Base-by-base conservation (phyloP, 805 yeast species). In the Saccharomycopsis olivae region DNA sequence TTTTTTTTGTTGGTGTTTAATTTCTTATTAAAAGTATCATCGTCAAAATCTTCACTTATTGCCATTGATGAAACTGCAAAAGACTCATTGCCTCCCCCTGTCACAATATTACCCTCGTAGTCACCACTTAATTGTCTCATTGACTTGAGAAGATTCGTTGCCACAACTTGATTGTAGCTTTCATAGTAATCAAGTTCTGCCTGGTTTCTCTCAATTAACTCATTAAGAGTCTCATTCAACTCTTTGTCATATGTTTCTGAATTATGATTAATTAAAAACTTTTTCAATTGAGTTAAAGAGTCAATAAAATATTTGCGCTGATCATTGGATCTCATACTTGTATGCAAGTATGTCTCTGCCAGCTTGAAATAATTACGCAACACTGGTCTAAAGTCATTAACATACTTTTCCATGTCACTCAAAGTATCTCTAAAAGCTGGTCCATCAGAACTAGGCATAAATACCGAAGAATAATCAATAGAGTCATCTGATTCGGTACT, bases 391-490 rank as follows among this genome's bases (percentile, higher is more conserved):
- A 42, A 35, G 16, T 33, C 31, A 13, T 17, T 16, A 3, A 39
- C 13, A 29, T 42, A 42, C 1, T 15, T 28, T 37, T 45, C 48
- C 36, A 45, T 27, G 16, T 33, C 27, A 27, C 36, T 33, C 11
- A 45, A 13, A 24, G 20, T 29, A 14, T 38, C 36, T 20, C 44
- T 33, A 23, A 45, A 45, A 4, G 14, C 28, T 5, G 46, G 46
- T 5, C 44, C 40, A 32, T 45, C 48, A 29, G 16, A 38, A 13
- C 23, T 23, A 11, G 31, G 21, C 39, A 44, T 33, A 17, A 41
- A 31, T 6, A 3, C 5, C n/a, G n/a, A n/a, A n/a, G n/a, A n/a
- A n/a, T n/a, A n/a, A n/a, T n/a, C n/a, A n/a, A n/a, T n/a, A n/a
- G n/a, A n/a, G 8, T 28, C 16, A 10, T 13, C 15, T 13, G 5